Conservation (phyloP, 768 basidiomycete genomes). For the Lyophyllum semitale region DNA sequence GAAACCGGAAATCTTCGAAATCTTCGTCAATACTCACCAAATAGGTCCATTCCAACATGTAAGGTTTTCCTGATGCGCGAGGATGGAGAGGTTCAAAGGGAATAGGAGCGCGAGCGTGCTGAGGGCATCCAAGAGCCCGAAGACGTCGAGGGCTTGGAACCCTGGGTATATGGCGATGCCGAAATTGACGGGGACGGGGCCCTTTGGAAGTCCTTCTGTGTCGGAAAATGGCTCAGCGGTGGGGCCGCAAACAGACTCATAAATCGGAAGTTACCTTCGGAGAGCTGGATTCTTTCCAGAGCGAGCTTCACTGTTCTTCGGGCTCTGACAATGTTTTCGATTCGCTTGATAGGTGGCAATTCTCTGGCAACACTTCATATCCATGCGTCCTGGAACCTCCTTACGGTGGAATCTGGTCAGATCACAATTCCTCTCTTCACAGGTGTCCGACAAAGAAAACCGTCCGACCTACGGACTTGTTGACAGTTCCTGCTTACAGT, state of each 20-base stretch:
- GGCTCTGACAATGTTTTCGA: background rate
- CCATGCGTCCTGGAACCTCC: too few species aligned
- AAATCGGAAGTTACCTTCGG: background rate
- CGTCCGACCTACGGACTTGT: too few species aligned
- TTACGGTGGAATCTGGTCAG: too few species aligned
- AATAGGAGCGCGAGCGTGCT: conserved; percentile 24
- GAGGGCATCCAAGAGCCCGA: conserved; percentile 33
- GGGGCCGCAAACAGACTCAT: background rate
- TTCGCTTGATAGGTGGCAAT: too few species aligned
- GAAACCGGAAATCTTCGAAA: too few species aligned
- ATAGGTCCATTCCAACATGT: too few species aligned
- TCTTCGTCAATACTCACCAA: too few species aligned
- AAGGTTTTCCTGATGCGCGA: too few species aligned
- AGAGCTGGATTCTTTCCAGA: background rate
- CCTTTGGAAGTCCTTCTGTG: conserved; percentile 1
- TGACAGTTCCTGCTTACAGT: too few species aligned
- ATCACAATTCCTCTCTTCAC: too few species aligned
- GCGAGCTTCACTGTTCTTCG: background rate
- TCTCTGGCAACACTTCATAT: too few species aligned
- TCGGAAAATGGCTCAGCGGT: background rate
- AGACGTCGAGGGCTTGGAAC: conserved; percentile 34
- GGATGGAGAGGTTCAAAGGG: conserved; percentile 26
- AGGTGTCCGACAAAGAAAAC: too few species aligned
- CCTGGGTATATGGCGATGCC: conserved; percentile 30
- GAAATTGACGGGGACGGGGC: conserved; percentile 14